Evolutionary conservation across 495 filamentous ascomycete species (phyloP), one percentile per base, ranked within the genome.

Genomic region (Lophiostoma macrostomum): DNA sequence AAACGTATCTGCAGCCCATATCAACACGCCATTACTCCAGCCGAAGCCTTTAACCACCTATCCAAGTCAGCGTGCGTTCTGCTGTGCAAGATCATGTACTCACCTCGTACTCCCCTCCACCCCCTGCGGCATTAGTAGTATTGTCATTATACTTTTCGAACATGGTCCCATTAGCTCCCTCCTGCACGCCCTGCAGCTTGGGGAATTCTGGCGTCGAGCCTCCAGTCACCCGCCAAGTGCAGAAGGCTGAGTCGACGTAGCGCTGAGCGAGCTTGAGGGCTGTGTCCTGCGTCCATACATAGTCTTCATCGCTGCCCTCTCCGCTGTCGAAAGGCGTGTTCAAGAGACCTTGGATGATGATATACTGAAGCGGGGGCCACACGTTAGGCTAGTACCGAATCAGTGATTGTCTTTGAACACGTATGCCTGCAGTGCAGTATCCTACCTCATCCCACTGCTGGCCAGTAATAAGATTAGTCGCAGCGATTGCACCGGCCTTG

Each of bases 381-480:
- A 66, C 63, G 28, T 66, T 66, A 5, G 63, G 63, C 35, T n/a
- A n/a, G n/a, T n/a, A n/a, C n/a, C n/a, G n/a, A n/a, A n/a, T n/a
- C n/a, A n/a, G n/a, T n/a, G n/a, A n/a, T n/a, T n/a, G n/a, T n/a
- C n/a, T n/a, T n/a, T n/a, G n/a, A n/a, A n/a, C n/a, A n/a, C n/a
- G n/a, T n/a, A n/a, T n/a, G n/a, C n/a, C n/a, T n/a, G n/a, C n/a
- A n/a, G n/a, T n/a, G n/a, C n/a, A n/a, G n/a, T n/a, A n/a, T n/a
- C n/a, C n/a, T n/a, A n/a, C n/a, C n/a, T 66, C 51, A 28, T 66
- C 63, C 63, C 63, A 66, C 41, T 66, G 63, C 31, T 66, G 56
- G 23, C 63, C 63, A 1, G 63, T 61, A 10, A 46, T 12, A 14
- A 66, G 44, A 42, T 66, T 64, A 2, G 63, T 53, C 1, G 63